phyloP scores from a whole-genome alignment of 2,329 filamentous ascomycete genomes.

The Sclerotinia subarctica region DNA sequence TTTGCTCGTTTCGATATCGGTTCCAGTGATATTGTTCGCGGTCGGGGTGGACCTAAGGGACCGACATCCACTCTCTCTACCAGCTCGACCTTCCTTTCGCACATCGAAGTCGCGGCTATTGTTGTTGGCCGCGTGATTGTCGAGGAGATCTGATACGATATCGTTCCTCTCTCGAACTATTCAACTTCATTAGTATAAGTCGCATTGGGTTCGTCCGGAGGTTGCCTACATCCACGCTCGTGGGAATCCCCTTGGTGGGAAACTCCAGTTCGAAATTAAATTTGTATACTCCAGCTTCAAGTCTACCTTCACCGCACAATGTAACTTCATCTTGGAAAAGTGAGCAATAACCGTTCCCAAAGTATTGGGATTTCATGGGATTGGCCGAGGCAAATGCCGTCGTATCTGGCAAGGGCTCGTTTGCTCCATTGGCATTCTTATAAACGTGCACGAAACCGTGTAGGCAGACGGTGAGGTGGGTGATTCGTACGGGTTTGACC shows the following conservation, averaged over 20 bases:
- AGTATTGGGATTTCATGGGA: conserved; percentile 51
- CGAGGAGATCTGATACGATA: conserved; percentile 86
- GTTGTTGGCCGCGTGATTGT: conserved; percentile 86
- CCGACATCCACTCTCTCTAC: conserved; percentile 84
- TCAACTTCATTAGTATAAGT: conserved; percentile 11
- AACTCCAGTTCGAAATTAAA: conserved; percentile 76
- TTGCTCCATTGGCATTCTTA: conserved; percentile 59
- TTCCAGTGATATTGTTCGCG: conserved; percentile 81
- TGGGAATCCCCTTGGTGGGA: conserved; percentile 68
- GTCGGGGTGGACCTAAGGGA: conserved; percentile 67
- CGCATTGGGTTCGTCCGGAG: conserved; percentile 1
- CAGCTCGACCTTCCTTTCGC: conserved; percentile 76
- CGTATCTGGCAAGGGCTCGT: conserved; percentile 44
- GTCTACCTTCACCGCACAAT: conserved; percentile 71
- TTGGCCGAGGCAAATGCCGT: conserved; percentile 39
- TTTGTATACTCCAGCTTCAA: conserved; percentile 72
- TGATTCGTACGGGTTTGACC: conserved; percentile 71
- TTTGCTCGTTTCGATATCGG: conserved; percentile 71
- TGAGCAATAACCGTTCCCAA: conserved; percentile 74
- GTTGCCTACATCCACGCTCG: conserved; percentile 82
- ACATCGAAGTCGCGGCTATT: conserved; percentile 75
- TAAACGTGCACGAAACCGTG: conserved; percentile 78
- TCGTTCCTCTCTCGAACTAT: conserved; percentile 91
- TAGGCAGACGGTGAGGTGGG: conserved; percentile 73
- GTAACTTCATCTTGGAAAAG: conserved; percentile 81